These are phyloP conservation scores for Ceratocystis diversiconidia DNA, from an alignment of 2,329 filamentous ascomycete genomes.

Conservation along the genomic window DNA sequence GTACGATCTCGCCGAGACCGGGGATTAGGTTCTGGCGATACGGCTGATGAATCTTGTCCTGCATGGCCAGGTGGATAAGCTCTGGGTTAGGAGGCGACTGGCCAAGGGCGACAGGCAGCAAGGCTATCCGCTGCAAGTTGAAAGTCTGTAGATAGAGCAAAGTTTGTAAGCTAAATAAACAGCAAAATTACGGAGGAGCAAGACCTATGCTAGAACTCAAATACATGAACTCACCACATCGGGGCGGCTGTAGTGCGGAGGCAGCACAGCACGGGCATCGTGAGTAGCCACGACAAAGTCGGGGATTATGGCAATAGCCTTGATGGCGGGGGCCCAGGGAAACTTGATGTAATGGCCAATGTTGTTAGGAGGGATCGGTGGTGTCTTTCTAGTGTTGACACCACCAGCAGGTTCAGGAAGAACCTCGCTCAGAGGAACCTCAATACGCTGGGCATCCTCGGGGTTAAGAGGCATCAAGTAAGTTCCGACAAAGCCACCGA, in stretches of 20 bases:
- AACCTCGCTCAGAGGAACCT: conserved; percentile 90
- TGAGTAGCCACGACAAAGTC: conserved; percentile 94
- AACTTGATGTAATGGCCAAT: conserved; percentile 97
- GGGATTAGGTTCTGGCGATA: conserved; percentile 88
- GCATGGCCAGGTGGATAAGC: conserved; percentile 95
- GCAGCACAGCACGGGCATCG: conserved; percentile 73
- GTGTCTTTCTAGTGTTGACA: conserved; percentile 71
- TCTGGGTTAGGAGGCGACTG: conserved; percentile 82
- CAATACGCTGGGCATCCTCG: conserved; percentile 75
- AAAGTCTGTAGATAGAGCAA: conserved; percentile 46
- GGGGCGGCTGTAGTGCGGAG: conserved; percentile 59
- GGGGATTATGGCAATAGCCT: conserved; percentile 90
- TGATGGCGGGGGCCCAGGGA: conserved; percentile 85
- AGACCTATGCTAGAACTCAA: not conserved
- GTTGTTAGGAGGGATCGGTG: conserved; percentile 75
- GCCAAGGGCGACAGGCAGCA: conserved; percentile 78
- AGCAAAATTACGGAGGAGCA: too few species aligned
- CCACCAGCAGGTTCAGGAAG: conserved; percentile 81
- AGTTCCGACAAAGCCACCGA: conserved; percentile 91
- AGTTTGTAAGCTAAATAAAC: not conserved
- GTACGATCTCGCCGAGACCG: conserved; percentile 76
- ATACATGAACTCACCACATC: conserved; percentile 55
- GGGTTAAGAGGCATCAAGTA: conserved; percentile 86
- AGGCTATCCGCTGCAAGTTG: conserved; percentile 85
- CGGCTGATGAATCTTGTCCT: conserved; percentile 94